Evolutionary conservation across 208 protist genomes (phyloP).

Genomic region (Endotrypanum monterogeii): DNA sequence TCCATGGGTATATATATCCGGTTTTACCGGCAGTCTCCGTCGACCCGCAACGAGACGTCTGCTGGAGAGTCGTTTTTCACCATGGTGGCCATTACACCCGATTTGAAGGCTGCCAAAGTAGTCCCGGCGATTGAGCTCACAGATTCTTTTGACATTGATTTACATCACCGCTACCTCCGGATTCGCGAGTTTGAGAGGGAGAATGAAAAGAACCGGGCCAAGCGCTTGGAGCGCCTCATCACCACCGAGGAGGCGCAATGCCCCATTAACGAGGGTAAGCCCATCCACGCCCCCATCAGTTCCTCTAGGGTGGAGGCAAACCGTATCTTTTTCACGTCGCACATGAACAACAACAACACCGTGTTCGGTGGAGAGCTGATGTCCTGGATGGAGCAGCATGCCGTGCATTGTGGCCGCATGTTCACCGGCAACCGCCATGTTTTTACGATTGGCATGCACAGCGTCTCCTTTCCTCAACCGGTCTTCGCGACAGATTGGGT

Average conservation of each 20-base stretch:
- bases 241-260: slow-evolving; percentile 57
- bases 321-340: slow-evolving; percentile 86
- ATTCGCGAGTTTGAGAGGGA: slow-evolving; percentile 54
- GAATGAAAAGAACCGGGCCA: slow-evolving; percentile 23
- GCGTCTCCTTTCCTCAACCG: slow-evolving; percentile 83
- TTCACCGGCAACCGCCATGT: slow-evolving; percentile 89
- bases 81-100: slow-evolving; percentile 85
- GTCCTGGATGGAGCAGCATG: slow-evolving; percentile 92
- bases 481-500: slow-evolving; percentile 89
- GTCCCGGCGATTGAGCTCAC: slow-evolving; percentile 82
- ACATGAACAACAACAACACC: slow-evolving; percentile 93
- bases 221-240: slow-evolving; percentile 29
- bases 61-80: slow-evolving; percentile 87
- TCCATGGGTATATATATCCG: slow-evolving; percentile 86
- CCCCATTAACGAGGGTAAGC: slow-evolving; percentile 62
- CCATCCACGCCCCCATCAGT: slow-evolving; percentile 52
- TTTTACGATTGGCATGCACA: slow-evolving; percentile 91
- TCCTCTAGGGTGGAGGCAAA: slow-evolving; percentile 61
- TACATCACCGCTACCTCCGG: slow-evolving; percentile 58
- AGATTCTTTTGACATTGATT: slow-evolving; percentile 60
- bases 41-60: slow-evolving; percentile 57
- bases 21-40: slow-evolving; percentile 70
- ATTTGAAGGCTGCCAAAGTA: slow-evolving; percentile 76
- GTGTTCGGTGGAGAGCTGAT: slow-evolving; percentile 93
- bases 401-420: slow-evolving; percentile 86